Evolutionary conservation across 2,329 filamentous ascomycete genomes (phyloP).

Genomic region (Neofusicoccum sp.): DNA sequence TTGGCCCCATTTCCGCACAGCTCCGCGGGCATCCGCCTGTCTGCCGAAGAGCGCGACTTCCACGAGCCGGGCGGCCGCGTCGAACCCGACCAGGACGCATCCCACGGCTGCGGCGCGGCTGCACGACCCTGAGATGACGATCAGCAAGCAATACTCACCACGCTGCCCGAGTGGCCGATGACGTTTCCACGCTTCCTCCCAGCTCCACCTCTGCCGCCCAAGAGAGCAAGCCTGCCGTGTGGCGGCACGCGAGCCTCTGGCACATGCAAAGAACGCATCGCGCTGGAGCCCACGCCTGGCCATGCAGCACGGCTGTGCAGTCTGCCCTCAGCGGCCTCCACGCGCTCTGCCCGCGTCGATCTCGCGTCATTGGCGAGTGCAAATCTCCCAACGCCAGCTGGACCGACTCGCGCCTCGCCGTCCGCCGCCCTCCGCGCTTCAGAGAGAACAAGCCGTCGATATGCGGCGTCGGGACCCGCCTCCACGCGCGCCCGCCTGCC

Average conservation of each 20-base stretch:
- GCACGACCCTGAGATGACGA: slow-evolving; percentile 7
- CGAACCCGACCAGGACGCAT: too few relatives aligned
- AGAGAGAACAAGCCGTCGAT: not conserved
- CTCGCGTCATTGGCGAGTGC: not conserved
- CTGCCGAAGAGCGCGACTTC: not conserved
- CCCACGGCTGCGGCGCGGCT: not conserved
- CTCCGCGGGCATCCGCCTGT: not conserved
- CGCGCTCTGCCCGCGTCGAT: not conserved
- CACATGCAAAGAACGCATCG: not conserved
- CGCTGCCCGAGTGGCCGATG: not conserved
- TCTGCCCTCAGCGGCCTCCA: not conserved
- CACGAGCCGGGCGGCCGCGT: not conserved
- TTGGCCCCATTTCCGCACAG: too few relatives aligned
- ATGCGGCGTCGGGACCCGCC: not conserved
- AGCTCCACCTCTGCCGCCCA: not conserved
- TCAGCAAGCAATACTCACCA: slow-evolving; percentile 1
- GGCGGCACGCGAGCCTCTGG: not conserved
- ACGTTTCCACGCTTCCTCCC: not conserved
- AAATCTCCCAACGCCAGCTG: not conserved
- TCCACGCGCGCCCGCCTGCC: not conserved
- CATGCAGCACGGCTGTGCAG: not conserved
- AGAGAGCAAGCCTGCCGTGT: too few relatives aligned
- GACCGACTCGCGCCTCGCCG: too few relatives aligned
- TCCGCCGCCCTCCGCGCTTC: not conserved
- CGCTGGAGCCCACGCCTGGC: not conserved